A percentile compares a stretch with the other conserved stretches of the same genome.
Evolutionary conservation across 2,329 filamentous ascomycete species (phyloP).

Genomic region (Aspergillus pseudoglaucus): DNA sequence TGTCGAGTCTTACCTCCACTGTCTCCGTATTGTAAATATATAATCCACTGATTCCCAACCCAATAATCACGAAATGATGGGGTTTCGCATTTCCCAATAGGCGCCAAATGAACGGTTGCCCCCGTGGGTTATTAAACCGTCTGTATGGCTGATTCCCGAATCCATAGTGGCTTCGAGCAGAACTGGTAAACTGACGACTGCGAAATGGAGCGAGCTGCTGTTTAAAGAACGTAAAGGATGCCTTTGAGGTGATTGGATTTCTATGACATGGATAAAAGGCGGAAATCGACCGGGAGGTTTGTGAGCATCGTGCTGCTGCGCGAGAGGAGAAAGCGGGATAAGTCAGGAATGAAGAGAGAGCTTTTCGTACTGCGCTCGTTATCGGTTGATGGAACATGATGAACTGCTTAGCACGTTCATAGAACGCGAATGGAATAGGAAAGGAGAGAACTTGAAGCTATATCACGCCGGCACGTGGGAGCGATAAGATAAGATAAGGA

Average conservation of each 20-base stretch:
- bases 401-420: too few relatives aligned
- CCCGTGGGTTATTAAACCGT: conserved; percentile 9
- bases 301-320: too few relatives aligned
- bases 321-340: too few relatives aligned
- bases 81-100: conserved; percentile 18
- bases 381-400: conserved; percentile 12
- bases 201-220: not conserved
- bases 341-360: not conserved
- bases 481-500: too few relatives aligned
- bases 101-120: conserved; percentile 9
- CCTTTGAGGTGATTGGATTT: not conserved
- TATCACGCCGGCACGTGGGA: too few relatives aligned
- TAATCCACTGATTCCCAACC: conserved; percentile 37
- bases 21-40: conserved; percentile 53
- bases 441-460: too few relatives aligned
- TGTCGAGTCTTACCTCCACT: conserved; percentile 40
- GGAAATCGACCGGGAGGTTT: too few relatives aligned
- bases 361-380: conserved; percentile 3
- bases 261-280: too few relatives aligned
- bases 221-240: not conserved
- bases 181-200: conserved; percentile 10
- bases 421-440: too few relatives aligned
- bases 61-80: conserved; percentile 30
- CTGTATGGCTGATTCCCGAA: conserved; percentile 12
- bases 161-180: conserved; percentile 1